phyloP scores from a whole-genome alignment of 2,329 filamentous ascomycete genomes.

The Aspergillus sergii region DNA sequence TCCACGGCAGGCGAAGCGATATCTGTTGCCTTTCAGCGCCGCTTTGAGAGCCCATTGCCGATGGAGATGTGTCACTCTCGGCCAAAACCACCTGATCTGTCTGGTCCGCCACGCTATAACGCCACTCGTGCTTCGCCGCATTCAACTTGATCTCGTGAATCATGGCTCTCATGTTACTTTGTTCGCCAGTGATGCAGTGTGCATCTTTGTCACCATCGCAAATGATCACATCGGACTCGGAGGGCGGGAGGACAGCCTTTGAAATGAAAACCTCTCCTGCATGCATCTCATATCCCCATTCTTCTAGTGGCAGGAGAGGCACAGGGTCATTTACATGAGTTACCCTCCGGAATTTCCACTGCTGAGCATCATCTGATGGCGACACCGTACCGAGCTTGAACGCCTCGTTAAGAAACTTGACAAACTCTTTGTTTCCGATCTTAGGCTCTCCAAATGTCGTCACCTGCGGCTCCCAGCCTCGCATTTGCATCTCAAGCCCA shows the following conservation, averaged over 20 bases:
- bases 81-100: neutral
- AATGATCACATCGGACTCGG: conserved; percentile 65
- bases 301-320: conserved; percentile 77
- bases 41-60: neutral
- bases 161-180: conserved; percentile 22
- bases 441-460: conserved; percentile 93
- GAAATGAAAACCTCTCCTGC: conserved; percentile 85
- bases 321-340: conserved; percentile 89
- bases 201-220: conserved; percentile 74
- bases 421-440: conserved; percentile 58
- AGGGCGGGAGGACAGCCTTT: conserved; percentile 70
- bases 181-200: conserved; percentile 68
- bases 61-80: neutral
- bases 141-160: neutral
- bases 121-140: neutral
- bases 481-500: conserved; percentile 74
- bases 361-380: conserved; percentile 16
- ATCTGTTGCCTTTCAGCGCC: conserved; percentile 8
- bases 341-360: conserved; percentile 67
- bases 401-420: conserved; percentile 55
- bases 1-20: conserved; percentile 21
- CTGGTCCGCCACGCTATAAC: neutral
- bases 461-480: conserved; percentile 74
- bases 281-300: conserved; percentile 88
- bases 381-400: conserved; percentile 44